Percentiles rank a stretch among this genome's conserved stretches.
Conservation (phyloP, 1,284 basidiomycete genomes). For the Papiliotrema terrestris region DNA sequence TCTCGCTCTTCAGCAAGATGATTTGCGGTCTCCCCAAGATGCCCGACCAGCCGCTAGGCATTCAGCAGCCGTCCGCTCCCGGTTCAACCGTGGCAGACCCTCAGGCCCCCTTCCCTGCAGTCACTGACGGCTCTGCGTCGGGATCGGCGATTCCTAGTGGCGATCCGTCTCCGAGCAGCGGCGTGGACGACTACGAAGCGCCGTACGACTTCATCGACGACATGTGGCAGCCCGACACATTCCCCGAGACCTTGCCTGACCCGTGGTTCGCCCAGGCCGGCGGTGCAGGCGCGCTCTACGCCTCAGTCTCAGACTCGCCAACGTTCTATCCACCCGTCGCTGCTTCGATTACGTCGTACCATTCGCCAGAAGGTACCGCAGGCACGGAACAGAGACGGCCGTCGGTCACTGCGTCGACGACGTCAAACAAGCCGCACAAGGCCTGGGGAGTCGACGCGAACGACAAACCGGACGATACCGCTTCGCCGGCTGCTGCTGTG, state of each 20-base stretch:
- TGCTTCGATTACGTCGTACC: not conserved
- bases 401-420: conserved; percentile 2
- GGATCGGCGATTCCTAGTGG: not conserved
- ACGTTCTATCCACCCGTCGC: not conserved
- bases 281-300: conserved; percentile 32
- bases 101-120: not conserved
- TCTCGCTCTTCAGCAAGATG: conserved; percentile 45
- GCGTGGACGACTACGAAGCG: not conserved
- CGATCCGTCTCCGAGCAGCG: conserved; percentile 1
- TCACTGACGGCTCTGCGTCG: conserved; percentile 1
- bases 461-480: conserved; percentile 16
- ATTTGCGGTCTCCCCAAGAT: conserved; percentile 48
- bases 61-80: not conserved
- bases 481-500: not conserved
- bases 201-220: conserved; percentile 23
- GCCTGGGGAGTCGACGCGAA: conserved; percentile 48
- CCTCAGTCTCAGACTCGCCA: conserved; percentile 7
- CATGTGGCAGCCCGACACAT: conserved; percentile 43
- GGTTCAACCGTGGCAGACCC: not conserved
- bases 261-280: conserved; percentile 43
- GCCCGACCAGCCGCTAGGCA: conserved; percentile 4
- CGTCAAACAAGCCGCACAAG: conserved; percentile 31
- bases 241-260: conserved; percentile 37
- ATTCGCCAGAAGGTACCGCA: not conserved
- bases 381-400: not conserved